Percentiles rank a stretch among this genome's conserved stretches.
Evolutionary conservation across 495 filamentous ascomycete genomes (phyloP).

Genomic region (Podospora didyma): DNA sequence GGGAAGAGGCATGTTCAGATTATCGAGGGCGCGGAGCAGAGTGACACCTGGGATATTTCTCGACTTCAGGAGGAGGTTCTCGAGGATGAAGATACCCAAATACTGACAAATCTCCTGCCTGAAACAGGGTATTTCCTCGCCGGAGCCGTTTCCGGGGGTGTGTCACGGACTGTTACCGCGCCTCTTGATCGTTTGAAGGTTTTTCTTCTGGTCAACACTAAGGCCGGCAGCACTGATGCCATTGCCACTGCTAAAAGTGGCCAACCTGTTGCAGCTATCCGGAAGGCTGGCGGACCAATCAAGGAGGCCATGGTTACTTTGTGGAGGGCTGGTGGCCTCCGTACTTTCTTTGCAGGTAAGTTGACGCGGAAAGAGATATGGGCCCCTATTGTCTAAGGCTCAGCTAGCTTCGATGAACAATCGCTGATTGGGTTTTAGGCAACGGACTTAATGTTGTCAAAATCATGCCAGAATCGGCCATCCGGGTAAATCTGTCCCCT

Average conservation of each 20-base stretch:
- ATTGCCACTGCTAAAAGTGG: constrained; percentile 68
- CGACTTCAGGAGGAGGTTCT: constrained; percentile 24
- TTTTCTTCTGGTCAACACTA: constrained; percentile 91
- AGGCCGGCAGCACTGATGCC: constrained; percentile 50
- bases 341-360: constrained; percentile 91
- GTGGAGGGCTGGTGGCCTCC: constrained; percentile 83
- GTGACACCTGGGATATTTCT: constrained; percentile 21
- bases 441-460: constrained; percentile 97
- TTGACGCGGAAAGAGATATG: background rate
- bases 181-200: constrained; percentile 96
- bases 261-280: constrained; percentile 60
- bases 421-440: constrained; percentile 53
- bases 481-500: constrained; percentile 49
- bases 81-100: constrained; percentile 33
- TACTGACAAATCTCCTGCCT: constrained; percentile 51
- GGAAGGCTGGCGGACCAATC: constrained; percentile 64
- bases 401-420: background rate
- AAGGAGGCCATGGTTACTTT: constrained; percentile 66
- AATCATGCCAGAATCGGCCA: constrained; percentile 96
- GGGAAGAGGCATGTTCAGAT: constrained; percentile 8
- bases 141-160: constrained; percentile 85
- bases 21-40: constrained; percentile 17
- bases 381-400: background rate
- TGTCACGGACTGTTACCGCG: constrained; percentile 89
- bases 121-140: constrained; percentile 95